A percentile compares a stretch with the other conserved stretches of the same genome.
These are phyloP conservation scores for Bothriochloa decipiens DNA, from an alignment of 176 grass and related monocot genomes.

Conservation along the genomic window DNA sequence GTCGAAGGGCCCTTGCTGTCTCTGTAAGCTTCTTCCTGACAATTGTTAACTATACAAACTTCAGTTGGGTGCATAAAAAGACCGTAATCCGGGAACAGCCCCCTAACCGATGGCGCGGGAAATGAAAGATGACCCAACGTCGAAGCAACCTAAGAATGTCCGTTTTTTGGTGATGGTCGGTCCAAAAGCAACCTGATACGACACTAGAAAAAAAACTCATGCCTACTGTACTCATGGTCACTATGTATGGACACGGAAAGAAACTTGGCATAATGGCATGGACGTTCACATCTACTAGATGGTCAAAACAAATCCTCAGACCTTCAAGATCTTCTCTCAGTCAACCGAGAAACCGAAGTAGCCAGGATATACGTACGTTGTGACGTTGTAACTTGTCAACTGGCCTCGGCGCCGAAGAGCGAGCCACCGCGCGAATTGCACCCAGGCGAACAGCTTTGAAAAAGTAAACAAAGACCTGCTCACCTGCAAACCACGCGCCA, in stretches of 20 bases:
- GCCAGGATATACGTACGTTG: neutral
- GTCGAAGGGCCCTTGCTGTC: too few relatives aligned
- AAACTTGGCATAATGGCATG: neutral
- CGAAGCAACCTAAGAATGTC: too few relatives aligned
- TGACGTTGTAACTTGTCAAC: conserved; percentile 1
- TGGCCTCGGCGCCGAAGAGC: neutral
- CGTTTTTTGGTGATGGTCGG: too few relatives aligned
- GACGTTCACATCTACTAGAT: conserved; percentile 3
- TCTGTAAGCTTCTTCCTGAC: too few relatives aligned
- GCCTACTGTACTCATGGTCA: neutral
- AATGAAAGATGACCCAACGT: too few relatives aligned
- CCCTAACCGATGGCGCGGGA: too few relatives aligned
- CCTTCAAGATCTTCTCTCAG: conserved; percentile 8
- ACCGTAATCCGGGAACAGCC: too few relatives aligned
- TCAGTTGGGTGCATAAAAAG: too few relatives aligned
- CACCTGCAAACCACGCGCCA: neutral
- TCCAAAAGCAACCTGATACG: too few relatives aligned
- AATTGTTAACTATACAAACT: too few relatives aligned
- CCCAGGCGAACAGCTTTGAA: conserved; percentile 12
- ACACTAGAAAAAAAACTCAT: neutral
- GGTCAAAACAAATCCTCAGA: neutral
- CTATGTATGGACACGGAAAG: neutral
- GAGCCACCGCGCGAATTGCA: neutral
- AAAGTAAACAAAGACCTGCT: neutral
- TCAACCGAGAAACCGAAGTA: neutral